Percentiles rank a stretch among this genome's conserved stretches.
phyloP scores from a whole-genome alignment of 78 protist species.

The Dictyostelium firmibasis region DNA sequence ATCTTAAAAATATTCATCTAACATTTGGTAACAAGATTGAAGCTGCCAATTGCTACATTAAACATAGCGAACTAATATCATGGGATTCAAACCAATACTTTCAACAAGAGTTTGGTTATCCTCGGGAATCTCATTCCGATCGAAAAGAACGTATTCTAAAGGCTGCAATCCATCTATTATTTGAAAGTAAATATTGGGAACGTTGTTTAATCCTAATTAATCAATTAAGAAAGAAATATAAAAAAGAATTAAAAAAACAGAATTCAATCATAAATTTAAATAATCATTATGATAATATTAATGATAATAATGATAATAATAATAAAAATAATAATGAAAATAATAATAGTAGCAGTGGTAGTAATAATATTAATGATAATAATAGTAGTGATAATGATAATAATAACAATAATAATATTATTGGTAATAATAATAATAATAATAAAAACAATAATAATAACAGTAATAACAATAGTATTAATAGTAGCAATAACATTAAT shows the following conservation, averaged over 20 bases:
- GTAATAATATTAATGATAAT: background rate
- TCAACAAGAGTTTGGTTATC: constrained; percentile 53
- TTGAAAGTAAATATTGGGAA: constrained; percentile 68
- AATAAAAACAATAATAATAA: background rate
- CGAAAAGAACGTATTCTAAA: constrained; percentile 59
- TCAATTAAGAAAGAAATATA: constrained; percentile 57
- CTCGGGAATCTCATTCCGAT: constrained; percentile 46
- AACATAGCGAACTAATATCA: constrained; percentile 49
- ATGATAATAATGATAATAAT: background rate
- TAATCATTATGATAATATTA: too few species aligned
- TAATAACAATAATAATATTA: too few species aligned
- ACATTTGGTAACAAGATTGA: constrained; percentile 67
- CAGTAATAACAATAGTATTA: background rate
- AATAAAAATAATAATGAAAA: background rate
- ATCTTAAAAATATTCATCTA: constrained; percentile 45
- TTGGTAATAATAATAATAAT: too few species aligned
- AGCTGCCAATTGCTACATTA: constrained; percentile 40
- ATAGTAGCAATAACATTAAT: too few species aligned
- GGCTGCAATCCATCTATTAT: constrained; percentile 6
- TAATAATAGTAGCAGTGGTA: background rate
- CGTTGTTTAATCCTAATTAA: constrained; percentile 31
- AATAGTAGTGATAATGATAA: background rate
- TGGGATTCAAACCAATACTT: constrained; percentile 40
- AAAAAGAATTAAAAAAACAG: constrained; percentile 34
- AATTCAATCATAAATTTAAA: background rate